These are phyloP conservation scores for Talaromyces sp. DNA, from an alignment of 2,329 filamentous ascomycete species.

Conservation along the genomic window DNA sequence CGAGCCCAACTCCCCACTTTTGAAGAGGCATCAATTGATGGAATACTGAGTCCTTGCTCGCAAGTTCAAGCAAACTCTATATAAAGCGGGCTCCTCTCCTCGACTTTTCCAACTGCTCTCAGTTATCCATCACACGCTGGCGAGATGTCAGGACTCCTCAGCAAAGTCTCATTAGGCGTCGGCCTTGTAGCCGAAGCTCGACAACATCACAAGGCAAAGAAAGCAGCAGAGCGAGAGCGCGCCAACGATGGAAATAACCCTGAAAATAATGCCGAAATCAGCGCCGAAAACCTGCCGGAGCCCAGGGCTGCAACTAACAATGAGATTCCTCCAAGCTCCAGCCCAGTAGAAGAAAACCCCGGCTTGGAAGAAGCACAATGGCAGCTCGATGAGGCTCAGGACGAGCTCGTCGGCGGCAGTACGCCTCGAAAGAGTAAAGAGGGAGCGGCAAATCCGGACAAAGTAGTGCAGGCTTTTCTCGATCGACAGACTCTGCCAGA, in stretches of 20 bases:
- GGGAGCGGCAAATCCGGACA: constrained; percentile 8
- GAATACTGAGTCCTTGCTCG: background rate
- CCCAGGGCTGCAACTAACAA: background rate
- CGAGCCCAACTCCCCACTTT: background rate
- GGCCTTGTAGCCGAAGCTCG: constrained; percentile 7
- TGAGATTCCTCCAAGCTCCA: background rate
- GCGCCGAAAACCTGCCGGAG: background rate
- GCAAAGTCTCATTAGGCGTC: background rate
- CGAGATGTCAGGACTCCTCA: background rate
- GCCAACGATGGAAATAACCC: background rate
- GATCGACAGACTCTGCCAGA: constrained; percentile 5
- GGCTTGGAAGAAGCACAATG: constrained; percentile 5
- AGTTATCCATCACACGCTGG: background rate
- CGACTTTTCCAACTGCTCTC: background rate
- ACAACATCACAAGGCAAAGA: constrained; percentile 8
- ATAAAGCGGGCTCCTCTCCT: background rate
- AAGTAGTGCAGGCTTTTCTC: constrained; percentile 10
- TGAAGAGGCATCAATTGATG: background rate
- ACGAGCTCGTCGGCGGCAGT: constrained; percentile 2
- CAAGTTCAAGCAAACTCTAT: background rate
- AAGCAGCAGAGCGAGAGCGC: background rate
- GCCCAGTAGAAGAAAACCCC: background rate
- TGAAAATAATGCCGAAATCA: background rate
- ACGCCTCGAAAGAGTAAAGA: constrained; percentile 8
- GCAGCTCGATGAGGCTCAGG: constrained; percentile 12